Conservation (phyloP, 1,284 basidiomycete genomes). For the Sporisorium iseilematis-ciliati region DNA sequence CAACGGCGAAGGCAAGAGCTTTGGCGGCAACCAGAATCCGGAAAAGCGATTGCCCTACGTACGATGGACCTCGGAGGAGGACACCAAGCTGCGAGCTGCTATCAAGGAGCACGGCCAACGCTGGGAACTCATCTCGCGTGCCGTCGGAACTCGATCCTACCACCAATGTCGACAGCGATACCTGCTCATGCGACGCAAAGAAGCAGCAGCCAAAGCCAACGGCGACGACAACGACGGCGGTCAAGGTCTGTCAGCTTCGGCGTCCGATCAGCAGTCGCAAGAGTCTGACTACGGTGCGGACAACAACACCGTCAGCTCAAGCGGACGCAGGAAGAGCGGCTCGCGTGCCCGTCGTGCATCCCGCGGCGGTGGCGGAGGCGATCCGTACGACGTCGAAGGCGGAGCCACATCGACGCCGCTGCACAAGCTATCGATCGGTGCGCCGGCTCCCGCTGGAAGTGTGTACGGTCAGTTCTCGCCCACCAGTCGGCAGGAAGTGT, state of each 20-base stretch:
- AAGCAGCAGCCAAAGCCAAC: constrained; percentile 58
- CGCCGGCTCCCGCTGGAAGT: constrained; percentile 40
- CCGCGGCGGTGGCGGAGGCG: constrained; percentile 10
- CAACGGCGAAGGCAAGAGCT: constrained; percentile 38
- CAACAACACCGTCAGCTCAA: constrained; percentile 5
- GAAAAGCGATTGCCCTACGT: constrained; percentile 69
- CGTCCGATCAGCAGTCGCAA: constrained; percentile 51
- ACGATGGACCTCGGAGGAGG: constrained; percentile 68
- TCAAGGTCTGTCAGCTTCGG: constrained; percentile 39
- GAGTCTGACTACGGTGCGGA: constrained; percentile 47
- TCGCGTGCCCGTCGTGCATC: constrained; percentile 24
- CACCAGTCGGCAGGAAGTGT: constrained; percentile 7
- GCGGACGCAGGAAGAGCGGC: constrained; percentile 29
- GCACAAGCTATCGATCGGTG: constrained; percentile 55
- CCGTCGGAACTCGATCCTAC: constrained; percentile 68
- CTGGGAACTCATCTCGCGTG: constrained; percentile 68
- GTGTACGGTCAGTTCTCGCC: constrained; percentile 47
- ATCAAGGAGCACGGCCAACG: constrained; percentile 68
- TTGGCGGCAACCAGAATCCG: constrained; percentile 61
- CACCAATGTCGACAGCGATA: constrained; percentile 69
- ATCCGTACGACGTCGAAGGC: constrained; percentile 6
- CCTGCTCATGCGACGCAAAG: constrained; percentile 68
- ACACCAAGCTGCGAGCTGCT: constrained; percentile 64
- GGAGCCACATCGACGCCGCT: constrained; percentile 44
- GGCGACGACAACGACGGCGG: constrained; percentile 32